Conservation (phyloP, 192 early-diverging fungal genomes). For the Coemansia sp. region DNA sequence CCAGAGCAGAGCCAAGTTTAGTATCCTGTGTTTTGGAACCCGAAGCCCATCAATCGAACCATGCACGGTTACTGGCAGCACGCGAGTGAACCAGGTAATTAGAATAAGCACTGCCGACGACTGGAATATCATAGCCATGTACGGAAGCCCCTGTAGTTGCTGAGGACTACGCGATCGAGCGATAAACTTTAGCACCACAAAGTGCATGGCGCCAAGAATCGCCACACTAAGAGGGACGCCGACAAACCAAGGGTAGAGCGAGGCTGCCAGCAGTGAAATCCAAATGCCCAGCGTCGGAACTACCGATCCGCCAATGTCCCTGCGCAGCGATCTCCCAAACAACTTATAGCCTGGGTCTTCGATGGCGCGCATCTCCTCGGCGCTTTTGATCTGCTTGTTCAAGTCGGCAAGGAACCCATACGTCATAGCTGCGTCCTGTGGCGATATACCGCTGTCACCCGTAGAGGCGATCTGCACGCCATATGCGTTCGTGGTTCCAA, state of each 20-base stretch:
- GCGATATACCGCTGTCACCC: conserved; percentile 65
- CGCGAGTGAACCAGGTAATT: conserved; percentile 60
- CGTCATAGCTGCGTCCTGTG: conserved; percentile 78
- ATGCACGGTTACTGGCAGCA: conserved; percentile 65
- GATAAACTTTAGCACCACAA: conserved; percentile 61
- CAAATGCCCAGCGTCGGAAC: conserved; percentile 68
- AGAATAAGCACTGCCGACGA: conserved; percentile 73
- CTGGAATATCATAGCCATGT: conserved; percentile 84
- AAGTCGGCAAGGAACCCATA: conserved; percentile 51
- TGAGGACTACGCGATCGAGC: conserved; percentile 50
- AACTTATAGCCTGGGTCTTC: conserved; percentile 18
- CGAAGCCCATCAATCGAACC: conserved; percentile 26
- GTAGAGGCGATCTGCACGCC: conserved; percentile 5
- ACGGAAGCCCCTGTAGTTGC: conserved; percentile 73
- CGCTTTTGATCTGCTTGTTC: conserved; percentile 26
- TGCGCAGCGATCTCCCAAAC: conserved; percentile 30
- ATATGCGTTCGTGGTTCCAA: conserved; percentile 9
- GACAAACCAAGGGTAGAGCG: conserved; percentile 73
- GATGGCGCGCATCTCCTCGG: conserved; percentile 22
- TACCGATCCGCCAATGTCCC: conserved; percentile 66
- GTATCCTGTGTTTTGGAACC: conserved; percentile 26
- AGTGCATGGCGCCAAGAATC: conserved; percentile 57
- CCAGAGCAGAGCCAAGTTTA: conserved; percentile 67
- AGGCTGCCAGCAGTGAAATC: conserved; percentile 57
- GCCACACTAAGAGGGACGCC: conserved; percentile 62